Evolutionary conservation across 1,139 yeast genomes (phyloP).

Genomic region (Kodamaea sp.): DNA sequence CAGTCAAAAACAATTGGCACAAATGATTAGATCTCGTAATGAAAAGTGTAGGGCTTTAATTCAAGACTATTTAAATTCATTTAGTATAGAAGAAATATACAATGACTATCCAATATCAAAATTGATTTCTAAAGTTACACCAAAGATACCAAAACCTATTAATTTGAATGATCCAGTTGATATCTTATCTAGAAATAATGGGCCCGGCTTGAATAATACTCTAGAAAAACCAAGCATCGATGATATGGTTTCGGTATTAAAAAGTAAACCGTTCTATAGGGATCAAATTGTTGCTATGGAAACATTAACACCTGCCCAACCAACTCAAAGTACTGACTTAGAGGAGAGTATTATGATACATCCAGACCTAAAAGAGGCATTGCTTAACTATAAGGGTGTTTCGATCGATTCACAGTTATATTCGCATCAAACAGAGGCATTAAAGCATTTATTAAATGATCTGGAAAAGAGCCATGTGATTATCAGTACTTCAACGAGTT

Average conservation of each 20-base stretch:
- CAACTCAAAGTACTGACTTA: conserved; percentile 18
- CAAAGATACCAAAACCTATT: conserved; percentile 45
- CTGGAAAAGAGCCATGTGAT: conserved; percentile 58
- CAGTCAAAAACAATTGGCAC: conserved; percentile 41
- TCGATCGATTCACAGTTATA: conserved; percentile 54
- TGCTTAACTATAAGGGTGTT: conserved; percentile 45
- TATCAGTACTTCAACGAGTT: conserved; percentile 88
- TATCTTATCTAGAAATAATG: conserved; percentile 30
- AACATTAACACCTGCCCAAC: conserved; percentile 23
- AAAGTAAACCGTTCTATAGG: conserved; percentile 45
- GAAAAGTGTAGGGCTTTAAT: conserved; percentile 48
- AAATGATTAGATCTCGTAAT: conserved; percentile 58
- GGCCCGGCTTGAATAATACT: neutral
- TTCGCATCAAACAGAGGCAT: conserved; percentile 77
- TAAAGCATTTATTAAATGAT: conserved; percentile 48
- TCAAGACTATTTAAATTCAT: conserved; percentile 32
- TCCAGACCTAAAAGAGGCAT: conserved; percentile 48
- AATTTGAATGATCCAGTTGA: conserved; percentile 32
- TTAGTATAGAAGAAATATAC: conserved; percentile 20
- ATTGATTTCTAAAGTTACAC: conserved; percentile 11
- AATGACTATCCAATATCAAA: conserved; percentile 11
- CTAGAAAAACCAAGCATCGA: conserved; percentile 21
- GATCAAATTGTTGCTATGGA: conserved; percentile 53
- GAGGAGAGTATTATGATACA: conserved; percentile 36
- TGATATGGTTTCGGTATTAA: conserved; percentile 46